Evolutionary conservation across 1,284 basidiomycete genomes (phyloP), one percentile per base, ranked within the genome.

Genomic region (Mycena citricolor): DNA sequence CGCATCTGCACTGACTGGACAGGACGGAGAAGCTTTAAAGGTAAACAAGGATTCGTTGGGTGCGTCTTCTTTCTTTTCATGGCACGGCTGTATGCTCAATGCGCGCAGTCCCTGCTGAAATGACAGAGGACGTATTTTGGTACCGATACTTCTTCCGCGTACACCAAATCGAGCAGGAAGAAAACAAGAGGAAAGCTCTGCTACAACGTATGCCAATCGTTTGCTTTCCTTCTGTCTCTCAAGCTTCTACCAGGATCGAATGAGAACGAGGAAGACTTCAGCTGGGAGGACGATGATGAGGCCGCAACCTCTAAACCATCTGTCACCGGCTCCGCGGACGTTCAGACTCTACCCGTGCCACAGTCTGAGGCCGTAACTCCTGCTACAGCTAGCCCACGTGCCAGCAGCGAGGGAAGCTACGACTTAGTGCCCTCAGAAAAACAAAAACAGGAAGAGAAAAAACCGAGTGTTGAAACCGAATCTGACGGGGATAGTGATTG

Each of bases 81-180:
- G 16, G 29, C 13, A 2, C 25, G 21, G 14, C 20, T 25, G 35
- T 28, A 17, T 17, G 28, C 39, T 22, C 19, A 40, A 31, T 22
- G 39, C 28, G 28, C 23, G 30, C 39, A 94, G 92, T 93, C 1
- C 90, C 90, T 3, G 74, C 77, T 16, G 69, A 72, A 43, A 67
- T 95, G 55, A 71, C 77, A 2, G 74, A 79, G 41, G 77, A 84
- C 33, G 73, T 74, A 29, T 97, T 97, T 67, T 97, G 94, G 94
- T 78, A 80, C 37, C 76, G 93, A 12, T 97, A 93, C 66, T 92
- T 94, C 68, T 97, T 94, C 80, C 81, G 93, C 26, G 81, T 84
- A 25, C 72, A 88, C 61, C 90, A 93, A 64, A 94, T 97, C 49
- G 82, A 87, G 51, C 68, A 72, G 21, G 91, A 94, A 55, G 90